Evolutionary conservation across 108 stramenopile genomes (phyloP).

Genomic region (Asterionellopsis glacialis): DNA sequence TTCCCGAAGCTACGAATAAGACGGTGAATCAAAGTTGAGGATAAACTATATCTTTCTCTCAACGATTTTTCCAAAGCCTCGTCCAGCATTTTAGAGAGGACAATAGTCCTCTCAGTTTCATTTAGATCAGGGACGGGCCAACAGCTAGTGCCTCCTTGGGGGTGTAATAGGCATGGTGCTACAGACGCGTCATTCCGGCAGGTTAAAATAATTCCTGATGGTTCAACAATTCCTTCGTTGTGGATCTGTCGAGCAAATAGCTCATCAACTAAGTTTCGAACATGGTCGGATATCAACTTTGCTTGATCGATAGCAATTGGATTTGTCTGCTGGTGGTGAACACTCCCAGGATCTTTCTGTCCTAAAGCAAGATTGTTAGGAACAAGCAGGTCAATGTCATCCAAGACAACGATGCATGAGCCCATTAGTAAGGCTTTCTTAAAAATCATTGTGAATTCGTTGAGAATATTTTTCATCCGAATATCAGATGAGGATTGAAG

Average conservation of each 20-base stretch:
- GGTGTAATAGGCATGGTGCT: not conserved
- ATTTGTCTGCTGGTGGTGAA: conserved; percentile 52
- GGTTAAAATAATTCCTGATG: not conserved
- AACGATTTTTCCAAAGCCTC: too few relatives aligned
- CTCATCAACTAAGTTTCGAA: conserved; percentile 21
- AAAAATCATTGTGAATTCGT: conserved; percentile 35
- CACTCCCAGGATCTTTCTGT: conserved; percentile 29
- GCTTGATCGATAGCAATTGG: conserved; percentile 62
- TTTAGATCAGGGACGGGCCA: not conserved
- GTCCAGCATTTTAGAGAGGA: too few relatives aligned
- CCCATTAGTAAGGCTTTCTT: conserved; percentile 10
- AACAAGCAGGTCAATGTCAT: conserved; percentile 69
- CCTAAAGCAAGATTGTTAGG: conserved; percentile 48
- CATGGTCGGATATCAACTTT: conserved; percentile 62
- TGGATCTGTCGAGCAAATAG: not conserved
- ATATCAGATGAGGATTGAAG: conserved; percentile 37
- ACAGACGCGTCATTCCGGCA: not conserved
- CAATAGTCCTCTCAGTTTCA: not conserved
- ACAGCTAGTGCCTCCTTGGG: not conserved
- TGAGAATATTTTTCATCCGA: conserved; percentile 34
- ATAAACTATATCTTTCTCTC: too few relatives aligned
- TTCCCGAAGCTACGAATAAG: not conserved
- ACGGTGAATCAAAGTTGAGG: too few relatives aligned
- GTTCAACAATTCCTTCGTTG: not conserved
- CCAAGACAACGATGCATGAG: conserved; percentile 55